phyloP scores from a whole-genome alignment of 441 rosid genomes.

The Gossypium davidsonii region DNA sequence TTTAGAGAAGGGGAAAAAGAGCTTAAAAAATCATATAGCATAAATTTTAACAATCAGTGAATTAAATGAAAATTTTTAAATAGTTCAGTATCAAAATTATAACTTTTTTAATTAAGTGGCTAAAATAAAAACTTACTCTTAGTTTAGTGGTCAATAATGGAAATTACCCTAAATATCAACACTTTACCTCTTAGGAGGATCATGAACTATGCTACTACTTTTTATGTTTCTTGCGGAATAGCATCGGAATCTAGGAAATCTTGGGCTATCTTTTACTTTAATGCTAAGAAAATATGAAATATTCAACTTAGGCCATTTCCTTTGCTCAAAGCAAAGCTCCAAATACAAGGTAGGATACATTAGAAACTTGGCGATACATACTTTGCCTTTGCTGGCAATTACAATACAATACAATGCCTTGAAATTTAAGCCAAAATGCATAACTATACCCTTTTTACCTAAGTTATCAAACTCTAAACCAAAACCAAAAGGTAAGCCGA shows the following conservation, averaged over 20 bases:
- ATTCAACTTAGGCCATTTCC: constrained; percentile 1
- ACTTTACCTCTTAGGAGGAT: not conserved
- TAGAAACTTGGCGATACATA: not conserved
- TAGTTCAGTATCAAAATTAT: no score
- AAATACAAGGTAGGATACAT: constrained; percentile 7
- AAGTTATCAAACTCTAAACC: constrained; percentile 23
- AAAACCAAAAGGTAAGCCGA: constrained; percentile 29
- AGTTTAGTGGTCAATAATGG: no score
- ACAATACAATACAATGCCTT: constrained; percentile 1
- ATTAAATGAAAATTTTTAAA: not conserved
- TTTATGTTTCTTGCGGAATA: not conserved
- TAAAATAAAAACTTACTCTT: no score
- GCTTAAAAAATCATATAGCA: no score
- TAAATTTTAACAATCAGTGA: no score
- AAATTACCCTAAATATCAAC: no score
- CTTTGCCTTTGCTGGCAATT: constrained; percentile 7
- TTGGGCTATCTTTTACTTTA: not conserved
- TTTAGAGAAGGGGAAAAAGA: no score
- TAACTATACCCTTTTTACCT: not conserved
- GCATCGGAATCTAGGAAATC: not conserved
- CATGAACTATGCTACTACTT: not conserved
- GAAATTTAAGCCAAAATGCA: not conserved
- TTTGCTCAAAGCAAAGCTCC: constrained; percentile 18
- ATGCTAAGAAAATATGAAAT: not conserved
- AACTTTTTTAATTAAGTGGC: no score